Conservation (phyloP, 768 basidiomycete genomes). For the Mycena haematopus region DNA sequence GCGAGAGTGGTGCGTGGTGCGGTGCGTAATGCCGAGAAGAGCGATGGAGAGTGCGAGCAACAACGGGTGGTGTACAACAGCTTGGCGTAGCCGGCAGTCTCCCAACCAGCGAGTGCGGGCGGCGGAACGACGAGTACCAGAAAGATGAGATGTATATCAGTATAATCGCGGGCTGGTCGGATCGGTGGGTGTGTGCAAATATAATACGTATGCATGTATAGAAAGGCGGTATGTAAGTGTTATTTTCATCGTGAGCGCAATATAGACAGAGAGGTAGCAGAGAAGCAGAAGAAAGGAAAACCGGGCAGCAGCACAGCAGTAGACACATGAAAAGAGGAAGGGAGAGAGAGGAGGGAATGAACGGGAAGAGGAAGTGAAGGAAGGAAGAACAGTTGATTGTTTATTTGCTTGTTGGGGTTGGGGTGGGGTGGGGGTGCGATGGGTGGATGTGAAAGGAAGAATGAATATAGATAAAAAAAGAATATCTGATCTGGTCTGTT, state of each 20-base stretch:
- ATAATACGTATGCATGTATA: too few species aligned
- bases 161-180: too few species aligned
- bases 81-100: background rate
- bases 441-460: background rate
- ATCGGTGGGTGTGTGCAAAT: too few species aligned
- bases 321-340: constrained; percentile 2
- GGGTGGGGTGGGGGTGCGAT: background rate
- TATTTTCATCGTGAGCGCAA: background rate
- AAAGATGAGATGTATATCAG: background rate
- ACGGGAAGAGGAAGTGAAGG: background rate
- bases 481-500: constrained; percentile 1
- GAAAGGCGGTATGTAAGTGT: background rate
- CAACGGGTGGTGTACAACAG: background rate
- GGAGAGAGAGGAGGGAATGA: background rate
- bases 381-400: background rate
- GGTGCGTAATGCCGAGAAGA: background rate
- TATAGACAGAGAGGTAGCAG: background rate
- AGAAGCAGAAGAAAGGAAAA: background rate
- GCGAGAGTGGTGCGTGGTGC: too few species aligned
- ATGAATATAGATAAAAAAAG: constrained; percentile 7
- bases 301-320: background rate
- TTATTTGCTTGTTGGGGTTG: background rate
- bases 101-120: background rate
- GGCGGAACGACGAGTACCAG: background rate
- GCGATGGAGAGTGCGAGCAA: background rate